Conservation (phyloP, 2,329 filamentous ascomycete genomes). For the Hypoxylon sp. region DNA sequence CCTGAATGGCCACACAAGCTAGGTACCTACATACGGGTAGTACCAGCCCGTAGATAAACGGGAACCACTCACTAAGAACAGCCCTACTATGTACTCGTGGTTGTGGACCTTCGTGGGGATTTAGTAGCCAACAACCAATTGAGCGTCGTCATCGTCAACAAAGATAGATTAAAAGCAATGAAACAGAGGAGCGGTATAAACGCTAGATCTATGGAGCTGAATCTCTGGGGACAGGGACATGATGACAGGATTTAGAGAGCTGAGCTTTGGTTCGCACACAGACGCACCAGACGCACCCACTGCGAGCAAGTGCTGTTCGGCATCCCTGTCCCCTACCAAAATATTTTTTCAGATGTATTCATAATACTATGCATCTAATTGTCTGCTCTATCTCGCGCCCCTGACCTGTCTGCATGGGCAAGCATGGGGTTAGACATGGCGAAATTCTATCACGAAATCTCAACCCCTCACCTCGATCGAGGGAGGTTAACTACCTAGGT, state of each 20-base stretch:
- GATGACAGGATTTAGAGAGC: slow-evolving; percentile 25
- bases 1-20: slow-evolving; percentile 3
- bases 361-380: slow-evolving; percentile 31
- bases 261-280: slow-evolving; percentile 32
- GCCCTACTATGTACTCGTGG: slow-evolving; percentile 39
- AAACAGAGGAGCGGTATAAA: slow-evolving; percentile 24
- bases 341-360: slow-evolving; percentile 31
- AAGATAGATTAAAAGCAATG: slow-evolving; percentile 39
- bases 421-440: slow-evolving; percentile 41
- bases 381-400: slow-evolving; percentile 11
- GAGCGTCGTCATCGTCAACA: slow-evolving; percentile 24
- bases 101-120: slow-evolving; percentile 36
- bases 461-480: slow-evolving; percentile 44
- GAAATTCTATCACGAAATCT: slow-evolving; percentile 40
- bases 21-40: slow-evolving; percentile 8
- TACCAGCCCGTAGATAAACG: slow-evolving; percentile 24
- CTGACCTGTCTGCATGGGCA: slow-evolving; percentile 37
- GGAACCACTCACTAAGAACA: slow-evolving; percentile 32
- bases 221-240: slow-evolving; percentile 11
- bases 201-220: slow-evolving; percentile 38
- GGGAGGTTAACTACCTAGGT: slow-evolving; percentile 31
- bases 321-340: slow-evolving; percentile 35
- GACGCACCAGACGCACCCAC: slow-evolving; percentile 28
- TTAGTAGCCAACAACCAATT: slow-evolving; percentile 25
- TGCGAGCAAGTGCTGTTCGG: slow-evolving; percentile 21